Conservation (phyloP, 495 filamentous ascomycete species). For the Symbiotaphrina buchneri region DNA sequence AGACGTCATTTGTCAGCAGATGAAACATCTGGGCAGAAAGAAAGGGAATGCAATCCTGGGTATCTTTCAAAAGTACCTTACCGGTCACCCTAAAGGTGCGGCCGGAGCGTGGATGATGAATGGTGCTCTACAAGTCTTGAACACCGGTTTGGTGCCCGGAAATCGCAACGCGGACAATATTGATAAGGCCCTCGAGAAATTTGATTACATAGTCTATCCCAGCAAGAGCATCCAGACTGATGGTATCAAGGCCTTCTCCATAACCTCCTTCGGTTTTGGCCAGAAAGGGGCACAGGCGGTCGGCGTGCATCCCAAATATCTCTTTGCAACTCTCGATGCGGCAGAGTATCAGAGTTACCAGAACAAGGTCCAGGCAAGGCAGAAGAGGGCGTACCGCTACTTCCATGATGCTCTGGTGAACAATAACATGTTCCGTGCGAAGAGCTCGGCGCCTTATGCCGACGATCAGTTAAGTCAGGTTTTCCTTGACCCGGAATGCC, state of each 20-base stretch:
- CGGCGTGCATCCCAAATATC: slow-evolving; percentile 88
- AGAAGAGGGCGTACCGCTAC: slow-evolving; percentile 96
- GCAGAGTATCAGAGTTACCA: slow-evolving; percentile 64
- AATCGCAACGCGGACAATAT: slow-evolving; percentile 98
- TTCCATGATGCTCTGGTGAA: slow-evolving; percentile 95
- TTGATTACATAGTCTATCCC: slow-evolving; percentile 94
- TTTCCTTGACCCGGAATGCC: slow-evolving; percentile 87
- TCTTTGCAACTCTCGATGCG: slow-evolving; percentile 84
- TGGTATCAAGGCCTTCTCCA: slow-evolving; percentile 91
- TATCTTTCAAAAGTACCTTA: slow-evolving; percentile 99
- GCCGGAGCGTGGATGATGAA: slow-evolving; percentile 99
- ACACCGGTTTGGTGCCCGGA: slow-evolving; percentile 79
- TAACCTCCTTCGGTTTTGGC: slow-evolving; percentile 98
- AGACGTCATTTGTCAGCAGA: slow-evolving; percentile 88
- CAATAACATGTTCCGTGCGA: slow-evolving; percentile 92
- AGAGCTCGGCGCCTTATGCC: slow-evolving; percentile 71
- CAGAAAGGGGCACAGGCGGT: slow-evolving; percentile 97
- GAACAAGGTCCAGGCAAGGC: slow-evolving; percentile 67
- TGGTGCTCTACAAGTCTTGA: slow-evolving; percentile 83
- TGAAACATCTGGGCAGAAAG: slow-evolving; percentile 79
- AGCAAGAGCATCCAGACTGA: slow-evolving; percentile 91
- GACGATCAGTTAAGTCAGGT: slow-evolving; percentile 68
- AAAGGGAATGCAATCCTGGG: slow-evolving; percentile 93
- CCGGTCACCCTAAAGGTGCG: slow-evolving; percentile 96
- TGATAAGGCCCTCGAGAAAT: slow-evolving; percentile 87